phyloP scores from a whole-genome alignment of 768 basidiomycete species.

The Phlebiopsis flavidoalba region DNA sequence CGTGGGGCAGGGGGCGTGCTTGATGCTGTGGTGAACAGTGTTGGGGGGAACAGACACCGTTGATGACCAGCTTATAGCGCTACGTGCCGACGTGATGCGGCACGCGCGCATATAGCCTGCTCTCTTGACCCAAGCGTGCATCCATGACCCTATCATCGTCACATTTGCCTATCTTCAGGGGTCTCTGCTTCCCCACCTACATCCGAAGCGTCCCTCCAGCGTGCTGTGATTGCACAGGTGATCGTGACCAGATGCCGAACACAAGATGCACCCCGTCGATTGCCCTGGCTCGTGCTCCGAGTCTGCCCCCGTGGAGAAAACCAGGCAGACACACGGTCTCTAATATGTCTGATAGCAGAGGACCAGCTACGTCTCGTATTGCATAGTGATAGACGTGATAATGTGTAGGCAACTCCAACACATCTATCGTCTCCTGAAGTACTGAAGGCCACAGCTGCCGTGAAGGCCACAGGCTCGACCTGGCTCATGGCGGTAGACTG shows the following conservation, averaged over 20 bases:
- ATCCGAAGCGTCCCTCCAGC: too few species aligned
- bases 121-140: neutral
- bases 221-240: too few species aligned
- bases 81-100: neutral
- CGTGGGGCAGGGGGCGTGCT: slow-evolving; percentile 3
- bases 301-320: neutral
- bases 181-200: neutral
- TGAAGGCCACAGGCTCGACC: too few species aligned
- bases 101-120: slow-evolving; percentile 4
- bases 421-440: too few species aligned
- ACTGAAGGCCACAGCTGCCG: too few species aligned
- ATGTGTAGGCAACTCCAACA: too few species aligned
- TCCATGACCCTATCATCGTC: neutral
- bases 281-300: neutral
- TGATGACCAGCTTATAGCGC: neutral
- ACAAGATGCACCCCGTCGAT: too few species aligned
- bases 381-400: too few species aligned
- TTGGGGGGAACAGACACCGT: neutral
- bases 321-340: neutral
- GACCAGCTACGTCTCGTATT: neutral
- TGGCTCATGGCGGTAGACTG: neutral
- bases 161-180: neutral
- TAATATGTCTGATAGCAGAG: neutral
- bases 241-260: too few species aligned
- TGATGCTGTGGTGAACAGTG: neutral